A percentile compares a stretch with the other conserved stretches of the same genome.
phyloP scores from a whole-genome alignment of 2,329 filamentous ascomycete genomes.

The Neofusicoccum laricinum region DNA sequence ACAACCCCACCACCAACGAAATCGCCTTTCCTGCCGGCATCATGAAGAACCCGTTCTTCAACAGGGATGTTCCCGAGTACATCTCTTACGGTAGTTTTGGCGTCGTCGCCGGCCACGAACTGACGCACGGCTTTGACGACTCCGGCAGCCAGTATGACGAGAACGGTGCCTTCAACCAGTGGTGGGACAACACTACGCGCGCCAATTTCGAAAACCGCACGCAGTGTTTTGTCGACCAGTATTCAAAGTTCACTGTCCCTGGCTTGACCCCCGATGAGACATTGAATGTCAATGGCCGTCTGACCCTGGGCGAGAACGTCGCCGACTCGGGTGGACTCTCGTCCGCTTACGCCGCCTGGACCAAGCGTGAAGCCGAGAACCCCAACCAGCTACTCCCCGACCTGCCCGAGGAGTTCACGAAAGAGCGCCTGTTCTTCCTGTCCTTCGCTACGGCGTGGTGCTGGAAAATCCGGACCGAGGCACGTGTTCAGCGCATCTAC shows the following conservation, averaged over 20 bases:
- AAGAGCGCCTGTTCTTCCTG: conserved; percentile 69
- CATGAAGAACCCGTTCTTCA: conserved; percentile 67
- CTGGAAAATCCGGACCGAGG: conserved; percentile 59
- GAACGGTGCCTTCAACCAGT: conserved; percentile 62
- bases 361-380: conserved; percentile 53
- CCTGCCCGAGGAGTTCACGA: conserved; percentile 48
- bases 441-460: conserved; percentile 66
- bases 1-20: conserved; percentile 63
- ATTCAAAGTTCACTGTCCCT: conserved; percentile 57
- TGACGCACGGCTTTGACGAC: conserved; percentile 69
- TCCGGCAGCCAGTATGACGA: conserved; percentile 64
- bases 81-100: conserved; percentile 67
- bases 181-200: conserved; percentile 64
- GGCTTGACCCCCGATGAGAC: conserved; percentile 53
- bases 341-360: conserved; percentile 64
- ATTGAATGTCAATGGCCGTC: conserved; percentile 60
- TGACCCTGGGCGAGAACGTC: conserved; percentile 69
- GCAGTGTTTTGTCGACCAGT: conserved; percentile 68
- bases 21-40: conserved; percentile 69
- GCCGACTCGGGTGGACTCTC: conserved; percentile 67
- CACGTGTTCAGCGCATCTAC: conserved; percentile 57
- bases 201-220: conserved; percentile 57
- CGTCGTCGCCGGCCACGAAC: conserved; percentile 55
- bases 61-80: conserved; percentile 61
- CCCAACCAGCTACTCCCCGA: conserved; percentile 35